Evolutionary conservation across 768 basidiomycete genomes (phyloP), one percentile per base, ranked within the genome.

Genomic region (Suillus discolor): DNA sequence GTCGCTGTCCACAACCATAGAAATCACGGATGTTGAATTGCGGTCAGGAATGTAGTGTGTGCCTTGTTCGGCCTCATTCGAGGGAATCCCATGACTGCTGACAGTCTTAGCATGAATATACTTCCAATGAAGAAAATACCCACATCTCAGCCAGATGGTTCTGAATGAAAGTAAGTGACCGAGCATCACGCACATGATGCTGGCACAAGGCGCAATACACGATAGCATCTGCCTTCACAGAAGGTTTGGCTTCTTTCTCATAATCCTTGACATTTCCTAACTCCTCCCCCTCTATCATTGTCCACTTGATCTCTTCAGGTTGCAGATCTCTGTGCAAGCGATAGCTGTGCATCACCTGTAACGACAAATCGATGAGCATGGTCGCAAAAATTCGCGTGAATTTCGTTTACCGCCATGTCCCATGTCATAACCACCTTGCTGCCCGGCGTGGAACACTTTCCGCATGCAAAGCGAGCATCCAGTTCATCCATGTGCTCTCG

Each of bases 381-480:
- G 18, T 42, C 6, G 20, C 18, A 20, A 28, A 25, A 28, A 31
- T 42, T 6, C 28, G 18, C 39, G 9, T 13, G 13, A 42, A 42
- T 42, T 18, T 42, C 41, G 31, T 42, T 42, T 60, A 60, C 59
- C 28, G 59, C 59, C 59, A 60, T 60, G 11, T 60, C 41, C 59
- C 59, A 60, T 42, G 25, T 42, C 59, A 60, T 60, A 20, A 60
- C 28, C 12, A 60, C 59, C 59, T 42, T 60, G 28, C 11, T 60
- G 28, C 41, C 59, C 3, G 41, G 41, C 25, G 59, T 42, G 28
- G 59, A 60, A 60, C 59, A 60, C 18, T 18, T 20, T 61, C 57
- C 49, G 8, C 62, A 62, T 51, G 49, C 44, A 60, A 62, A 61
- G 18, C 44, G 44, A 62, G 62, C 15, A 61, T 62, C 55, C n/a